A percentile compares a stretch with the other conserved stretches of the same genome.
Conservation (phyloP, 1,139 yeast species). For the Zygosaccharomyces sapae region DNA sequence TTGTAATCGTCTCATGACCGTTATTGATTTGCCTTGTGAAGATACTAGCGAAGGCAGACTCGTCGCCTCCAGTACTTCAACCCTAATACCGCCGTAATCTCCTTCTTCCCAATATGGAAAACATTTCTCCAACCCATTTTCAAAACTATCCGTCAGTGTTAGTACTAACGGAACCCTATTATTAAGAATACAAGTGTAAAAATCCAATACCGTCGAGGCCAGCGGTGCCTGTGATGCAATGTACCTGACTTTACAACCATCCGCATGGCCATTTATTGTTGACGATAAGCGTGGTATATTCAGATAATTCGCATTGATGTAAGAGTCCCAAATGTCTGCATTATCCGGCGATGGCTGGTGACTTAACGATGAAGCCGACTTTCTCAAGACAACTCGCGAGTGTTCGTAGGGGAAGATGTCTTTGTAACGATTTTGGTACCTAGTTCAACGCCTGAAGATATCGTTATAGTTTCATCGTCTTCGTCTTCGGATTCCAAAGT, state of each 20-base stretch:
- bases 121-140: constrained; percentile 54
- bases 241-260: constrained; percentile 40
- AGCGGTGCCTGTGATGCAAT: constrained; percentile 88
- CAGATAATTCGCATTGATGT: constrained; percentile 61
- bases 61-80: constrained; percentile 24
- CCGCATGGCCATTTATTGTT: constrained; percentile 1
- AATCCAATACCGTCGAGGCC: constrained; percentile 65
- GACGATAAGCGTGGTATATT: constrained; percentile 26
- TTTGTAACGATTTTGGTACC: constrained; percentile 75
- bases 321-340: constrained; percentile 38
- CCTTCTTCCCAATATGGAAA: constrained; percentile 50
- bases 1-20: constrained; percentile 40
- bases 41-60: constrained; percentile 2
- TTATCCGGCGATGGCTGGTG: constrained; percentile 12
- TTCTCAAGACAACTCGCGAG: constrained; percentile 52
- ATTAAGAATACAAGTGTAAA: constrained; percentile 65
- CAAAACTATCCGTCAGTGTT: constrained; percentile 58
- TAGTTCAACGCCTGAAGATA: constrained; percentile 69
- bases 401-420: constrained; percentile 80
- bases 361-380: constrained; percentile 15
- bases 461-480: constrained; percentile 36
- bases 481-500: constrained; percentile 28
- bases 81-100: constrained; percentile 31
- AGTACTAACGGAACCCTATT: constrained; percentile 60
- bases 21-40: constrained; percentile 12